These are phyloP conservation scores for Furculomyces boomerangus DNA, from an alignment of 371 early-diverging fungal species.

Conservation along the genomic window DNA sequence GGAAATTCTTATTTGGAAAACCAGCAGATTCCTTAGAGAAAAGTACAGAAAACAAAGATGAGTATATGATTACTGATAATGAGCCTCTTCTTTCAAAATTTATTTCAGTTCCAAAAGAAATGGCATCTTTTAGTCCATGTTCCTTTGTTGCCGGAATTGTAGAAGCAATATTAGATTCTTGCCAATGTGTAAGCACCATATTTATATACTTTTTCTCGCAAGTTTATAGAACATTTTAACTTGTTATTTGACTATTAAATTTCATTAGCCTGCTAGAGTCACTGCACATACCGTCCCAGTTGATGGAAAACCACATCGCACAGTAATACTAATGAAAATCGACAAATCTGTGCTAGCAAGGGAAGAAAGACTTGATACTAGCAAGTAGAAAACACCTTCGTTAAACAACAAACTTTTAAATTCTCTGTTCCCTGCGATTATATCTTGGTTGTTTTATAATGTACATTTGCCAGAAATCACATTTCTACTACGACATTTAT, in stretches of 20 bases:
- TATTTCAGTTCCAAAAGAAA: slow-evolving; percentile 84
- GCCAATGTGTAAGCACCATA: slow-evolving; percentile 60
- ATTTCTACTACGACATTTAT: no score
- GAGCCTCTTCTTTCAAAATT: slow-evolving; percentile 73
- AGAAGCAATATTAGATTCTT: slow-evolving; percentile 79
- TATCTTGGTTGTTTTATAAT: no score
- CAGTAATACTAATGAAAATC: slow-evolving; percentile 88
- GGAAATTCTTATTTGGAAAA: slow-evolving; percentile 87
- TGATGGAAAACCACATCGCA: slow-evolving; percentile 77
- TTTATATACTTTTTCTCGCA: not conserved
- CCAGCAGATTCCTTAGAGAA: slow-evolving; percentile 85
- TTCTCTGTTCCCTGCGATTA: no score
- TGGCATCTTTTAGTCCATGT: slow-evolving; percentile 73
- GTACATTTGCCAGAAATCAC: no score
- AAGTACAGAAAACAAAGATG: slow-evolving; percentile 85
- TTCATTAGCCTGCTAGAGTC: slow-evolving; percentile 66
- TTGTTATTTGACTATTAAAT: not conserved
- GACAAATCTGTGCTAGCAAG: slow-evolving; percentile 59
- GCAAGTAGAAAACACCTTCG: no score
- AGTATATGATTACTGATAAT: slow-evolving; percentile 96
- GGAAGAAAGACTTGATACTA: slow-evolving; percentile 19
- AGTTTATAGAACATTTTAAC: not conserved
- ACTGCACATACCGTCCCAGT: slow-evolving; percentile 82
- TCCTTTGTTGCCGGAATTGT: slow-evolving; percentile 91
- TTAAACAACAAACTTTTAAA: no score